A percentile compares a stretch with the other conserved stretches of the same genome.
phyloP scores from a whole-genome alignment of 768 basidiomycete genomes.

The Xerocomus brunneocitrinus region DNA sequence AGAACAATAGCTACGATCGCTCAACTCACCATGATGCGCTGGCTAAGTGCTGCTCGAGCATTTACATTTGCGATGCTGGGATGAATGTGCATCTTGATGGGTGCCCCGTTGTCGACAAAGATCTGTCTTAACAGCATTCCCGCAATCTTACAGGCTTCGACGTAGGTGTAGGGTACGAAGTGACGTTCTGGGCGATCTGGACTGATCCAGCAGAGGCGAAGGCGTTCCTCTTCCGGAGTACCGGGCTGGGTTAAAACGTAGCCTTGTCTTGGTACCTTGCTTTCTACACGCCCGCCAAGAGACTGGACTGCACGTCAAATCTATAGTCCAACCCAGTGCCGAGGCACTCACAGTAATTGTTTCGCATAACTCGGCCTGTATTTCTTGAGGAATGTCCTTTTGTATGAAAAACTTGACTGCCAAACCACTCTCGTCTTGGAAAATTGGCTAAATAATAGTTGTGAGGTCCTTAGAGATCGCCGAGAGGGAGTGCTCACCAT shows the following conservation, averaged over 20 bases:
- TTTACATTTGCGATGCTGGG: slow-evolving; percentile 76
- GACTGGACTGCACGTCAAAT: slow-evolving; percentile 38
- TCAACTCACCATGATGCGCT: slow-evolving; percentile 61
- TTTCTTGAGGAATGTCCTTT: slow-evolving; percentile 65
- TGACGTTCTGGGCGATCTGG: slow-evolving; percentile 67
- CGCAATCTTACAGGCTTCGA: slow-evolving; percentile 81
- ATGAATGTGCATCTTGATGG: slow-evolving; percentile 78
- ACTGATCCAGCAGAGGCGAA: slow-evolving; percentile 68
- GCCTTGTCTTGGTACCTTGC: slow-evolving; percentile 73
- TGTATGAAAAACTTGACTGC: slow-evolving; percentile 83
- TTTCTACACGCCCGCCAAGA: slow-evolving; percentile 71
- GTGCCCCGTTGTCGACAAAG: slow-evolving; percentile 58
- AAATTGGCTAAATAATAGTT: slow-evolving; percentile 49
- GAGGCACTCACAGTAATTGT: slow-evolving; percentile 54
- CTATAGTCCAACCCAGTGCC: background rate
- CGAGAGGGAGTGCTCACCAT: slow-evolving; percentile 20
- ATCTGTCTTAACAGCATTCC: slow-evolving; percentile 72
- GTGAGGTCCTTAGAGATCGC: slow-evolving; percentile 1
- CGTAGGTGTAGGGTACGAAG: slow-evolving; percentile 78
- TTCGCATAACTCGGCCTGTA: slow-evolving; percentile 69
- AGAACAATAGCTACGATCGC: slow-evolving; percentile 1
- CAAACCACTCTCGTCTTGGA: slow-evolving; percentile 62
- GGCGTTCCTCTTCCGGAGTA: slow-evolving; percentile 68
- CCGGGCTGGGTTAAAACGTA: slow-evolving; percentile 68
- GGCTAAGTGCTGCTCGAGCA: slow-evolving; percentile 58